phyloP scores from a whole-genome alignment of 140 eudicot genomes.

The Stevia rebaudiana region DNA sequence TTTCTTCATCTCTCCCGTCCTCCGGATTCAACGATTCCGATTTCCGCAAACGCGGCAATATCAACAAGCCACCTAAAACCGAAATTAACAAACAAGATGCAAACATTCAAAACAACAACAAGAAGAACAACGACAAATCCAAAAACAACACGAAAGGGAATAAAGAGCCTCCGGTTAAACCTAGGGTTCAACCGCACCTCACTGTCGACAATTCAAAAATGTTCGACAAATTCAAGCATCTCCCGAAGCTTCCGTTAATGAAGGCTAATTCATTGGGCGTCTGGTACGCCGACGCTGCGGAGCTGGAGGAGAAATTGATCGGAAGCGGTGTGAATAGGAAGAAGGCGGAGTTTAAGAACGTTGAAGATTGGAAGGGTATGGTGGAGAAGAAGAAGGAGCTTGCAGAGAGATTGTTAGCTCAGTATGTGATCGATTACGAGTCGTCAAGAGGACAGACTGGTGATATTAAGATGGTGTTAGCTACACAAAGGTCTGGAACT shows the following conservation, averaged over 20 bases:
- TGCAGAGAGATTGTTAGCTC: constrained; percentile 82
- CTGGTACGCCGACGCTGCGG: constrained; percentile 69
- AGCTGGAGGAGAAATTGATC: constrained; percentile 59
- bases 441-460: constrained; percentile 74
- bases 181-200: constrained; percentile 22
- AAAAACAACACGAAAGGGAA: constrained; percentile 11
- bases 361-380: constrained; percentile 69
- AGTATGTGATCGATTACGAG: constrained; percentile 62
- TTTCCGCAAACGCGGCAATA: constrained; percentile 52
- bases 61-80: constrained; percentile 15
- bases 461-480: constrained; percentile 85
- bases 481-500: constrained; percentile 95
- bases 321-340: constrained; percentile 43
- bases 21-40: constrained; percentile 73
- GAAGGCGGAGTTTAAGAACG: constrained; percentile 40
- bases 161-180: constrained; percentile 23
- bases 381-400: constrained; percentile 74
- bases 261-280: constrained; percentile 55
- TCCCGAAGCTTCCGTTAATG: constrained; percentile 76
- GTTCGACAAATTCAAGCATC: constrained; percentile 44
- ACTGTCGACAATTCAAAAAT: constrained; percentile 16
- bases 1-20: constrained; percentile 49
- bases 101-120: constrained; percentile 4
- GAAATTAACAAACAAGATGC: background rate
- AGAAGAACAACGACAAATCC: constrained; percentile 1